Evolutionary conservation across 345 rosid genomes (phyloP), one percentile per base, ranked within the genome.

Genomic region (Excoecaria agallocha): DNA sequence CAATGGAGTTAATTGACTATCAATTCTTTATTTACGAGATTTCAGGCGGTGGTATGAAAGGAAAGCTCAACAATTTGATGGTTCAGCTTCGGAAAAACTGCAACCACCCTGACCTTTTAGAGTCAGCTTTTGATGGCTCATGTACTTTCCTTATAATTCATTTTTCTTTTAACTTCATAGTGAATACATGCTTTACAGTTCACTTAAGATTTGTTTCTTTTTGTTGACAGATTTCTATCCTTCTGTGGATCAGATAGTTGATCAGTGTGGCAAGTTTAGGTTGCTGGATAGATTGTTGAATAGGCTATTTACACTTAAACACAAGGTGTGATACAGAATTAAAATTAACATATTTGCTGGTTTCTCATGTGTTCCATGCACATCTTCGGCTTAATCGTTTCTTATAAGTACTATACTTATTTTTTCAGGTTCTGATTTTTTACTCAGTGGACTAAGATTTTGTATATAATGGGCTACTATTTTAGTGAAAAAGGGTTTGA

Each of bases 91-190:
- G 97, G 69, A 95, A 95, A 85, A 95, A 95, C 68, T 95, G 98
- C 93, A 90, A 91, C 87, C 99, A 95, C 82, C 99, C 99, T 5
- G 98, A 95, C 81, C 94, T 95, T 74, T 80, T 93, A 45, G 89
- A 79, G 78, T 88, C 93, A 8, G 91, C 85, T 48, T 81, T 87
- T 57, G 78, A 80, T 75, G 98, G 91, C 71, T 86, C 98, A 83
- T 83, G 99, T 93, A 89, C 79, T 55, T 70, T 22, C 45, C 58
- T 75, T 57, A 55, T 49, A 48, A 41, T 71, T 45, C 20, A 15
- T 56, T 37, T 45, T 39, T 11, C 7, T 64, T 13, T 48, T 72
- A 51, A 49, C 48, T 70, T 10, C 65, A 12, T 62, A 39, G 58
- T 63, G 43, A 58, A 50, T 52, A 52, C 46, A 17, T 61, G 38